Conservation (phyloP, 441 rosid species). For the Macaranga tanarius region DNA sequence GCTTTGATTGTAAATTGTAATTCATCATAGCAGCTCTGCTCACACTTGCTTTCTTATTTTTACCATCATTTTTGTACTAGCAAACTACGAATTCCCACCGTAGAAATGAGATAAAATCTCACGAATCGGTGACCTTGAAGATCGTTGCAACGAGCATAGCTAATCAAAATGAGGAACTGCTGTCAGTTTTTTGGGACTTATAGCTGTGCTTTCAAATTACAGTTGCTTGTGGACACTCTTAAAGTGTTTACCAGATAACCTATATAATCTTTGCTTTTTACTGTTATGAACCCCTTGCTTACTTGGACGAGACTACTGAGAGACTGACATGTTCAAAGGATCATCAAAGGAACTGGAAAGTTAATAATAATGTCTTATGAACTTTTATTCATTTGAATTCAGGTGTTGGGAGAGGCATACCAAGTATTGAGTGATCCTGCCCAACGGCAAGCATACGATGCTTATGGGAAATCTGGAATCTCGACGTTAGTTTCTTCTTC, state of each 20-base stretch:
- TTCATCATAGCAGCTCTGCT: too few species aligned
- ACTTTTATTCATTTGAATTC: conserved; percentile 25
- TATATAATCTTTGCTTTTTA: background rate
- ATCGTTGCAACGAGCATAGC: background rate
- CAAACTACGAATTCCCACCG: background rate
- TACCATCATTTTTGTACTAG: too few species aligned
- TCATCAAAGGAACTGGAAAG: background rate
- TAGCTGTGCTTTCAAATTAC: background rate
- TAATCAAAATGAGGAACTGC: background rate
- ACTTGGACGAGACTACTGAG: background rate
- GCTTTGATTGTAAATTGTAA: too few species aligned
- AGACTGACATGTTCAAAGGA: background rate
- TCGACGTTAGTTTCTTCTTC: conserved; percentile 73
- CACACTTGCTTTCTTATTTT: background rate
- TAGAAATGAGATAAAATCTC: background rate
- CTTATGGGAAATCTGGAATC: conserved; percentile 86
- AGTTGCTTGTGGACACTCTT: background rate
- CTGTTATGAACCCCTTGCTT: conserved; percentile 3
- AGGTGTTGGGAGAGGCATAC: conserved; percentile 96
- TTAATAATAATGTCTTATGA: conserved; percentile 12
- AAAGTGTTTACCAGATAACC: conserved; percentile 5
- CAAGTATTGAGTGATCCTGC: conserved; percentile 89
- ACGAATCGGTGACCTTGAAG: background rate
- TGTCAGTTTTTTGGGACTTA: background rate
- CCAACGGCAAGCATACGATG: conserved; percentile 95